Base-by-base conservation (phyloP, 208 protist genomes). In the Crithidia brevicula region DNA sequence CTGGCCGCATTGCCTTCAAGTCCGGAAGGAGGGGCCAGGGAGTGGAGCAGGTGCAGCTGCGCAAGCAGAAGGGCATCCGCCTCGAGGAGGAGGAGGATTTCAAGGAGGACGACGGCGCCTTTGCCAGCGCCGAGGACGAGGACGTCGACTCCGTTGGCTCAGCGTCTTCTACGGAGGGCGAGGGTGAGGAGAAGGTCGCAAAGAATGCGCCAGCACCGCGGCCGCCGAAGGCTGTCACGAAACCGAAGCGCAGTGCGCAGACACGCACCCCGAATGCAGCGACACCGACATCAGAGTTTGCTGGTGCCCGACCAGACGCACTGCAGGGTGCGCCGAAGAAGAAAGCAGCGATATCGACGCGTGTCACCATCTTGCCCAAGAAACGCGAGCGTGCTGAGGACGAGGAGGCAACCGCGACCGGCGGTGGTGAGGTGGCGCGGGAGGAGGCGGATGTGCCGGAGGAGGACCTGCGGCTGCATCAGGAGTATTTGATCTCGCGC, bases 401-500 rank as follows among this genome's bases (percentile, higher is more conserved):
- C 4, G 42, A 40, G 1, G 49, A 60, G 2, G 38, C 22, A 8
- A 25, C 22, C 20, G 69, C 27, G 7, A 34, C 49, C 30, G 27
- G 15, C 20, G 42, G n/a, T 20, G 27, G 20, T 13, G 38, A 15
- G 15, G 22, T 34, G 18, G 45, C 9, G 27, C 59, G 6, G 25
- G 67, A 43, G 18, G 20, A 65, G 30, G 61, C 38, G 6, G 34
- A 49, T 2, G 42, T 20, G 4, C 22, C 74, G 8, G 69, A 85
- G 57, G 61, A 88, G 40, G 67, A 74, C 22, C 23, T 78, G 46
- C 54, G 71, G 18, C 43, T 82, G 57, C 74, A 94, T 34, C 92
- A 98, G 56, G 84, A 94, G 30, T 96, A 96, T 52, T 81, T 98
- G 15, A 85, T 98, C 49, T 83, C 86, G n/a, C 88, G 92, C 56